Base-by-base conservation (phyloP, 2,329 filamentous ascomycete genomes). In the Onygena corvina region DNA sequence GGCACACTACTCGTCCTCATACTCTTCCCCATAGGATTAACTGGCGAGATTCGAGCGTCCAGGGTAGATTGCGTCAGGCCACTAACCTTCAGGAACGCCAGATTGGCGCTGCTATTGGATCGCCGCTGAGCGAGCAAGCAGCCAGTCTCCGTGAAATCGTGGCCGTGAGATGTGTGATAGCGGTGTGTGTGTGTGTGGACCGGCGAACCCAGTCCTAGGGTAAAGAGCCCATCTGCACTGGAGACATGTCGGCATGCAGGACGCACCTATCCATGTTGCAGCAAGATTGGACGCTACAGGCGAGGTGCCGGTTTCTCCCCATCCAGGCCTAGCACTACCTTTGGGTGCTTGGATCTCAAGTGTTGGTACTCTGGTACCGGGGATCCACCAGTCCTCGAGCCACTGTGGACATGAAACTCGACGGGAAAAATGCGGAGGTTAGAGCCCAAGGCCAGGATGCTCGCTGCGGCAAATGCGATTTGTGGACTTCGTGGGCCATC, bases 361-460 rank as follows among this genome's bases (percentile, higher is more conserved):
- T 29, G 25, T 25, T 4, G n/a, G 36, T 40, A 40, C n/a, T 29
- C 36, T 23, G 12, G 34, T 38, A 21, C 34, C 34, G 23, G 23
- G 42, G 42, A 31, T 46, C 23, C 42, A 46, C 42, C 23, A 11
- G 42, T n/a, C 23, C 42, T 6, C 29, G 23, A 30, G 42, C 42
- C 42, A 30, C 25, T 29, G 25, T 46, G 42, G 42, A 46, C 23
- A 16, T 46, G 29, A 46, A 46, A 40, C 36, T 46, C 18, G 42
- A 46, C 42, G 42, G 42, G 42, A 46, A 46, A 46, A 46, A 46
- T 46, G 42, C 42, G 42, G 42, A 46, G 42, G 42, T 46, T 40
- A 40, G 36, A 40, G 18, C n/a, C 8, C 18, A 23, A 12, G 18
- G 36, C 36, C 36, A 40, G 36, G 36, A 23, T 40, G 36, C 36